A percentile compares a stretch with the other conserved stretches of the same genome.
phyloP scores from a whole-genome alignment of 768 basidiomycete species.

The Udeniomyces megalosporus region DNA sequence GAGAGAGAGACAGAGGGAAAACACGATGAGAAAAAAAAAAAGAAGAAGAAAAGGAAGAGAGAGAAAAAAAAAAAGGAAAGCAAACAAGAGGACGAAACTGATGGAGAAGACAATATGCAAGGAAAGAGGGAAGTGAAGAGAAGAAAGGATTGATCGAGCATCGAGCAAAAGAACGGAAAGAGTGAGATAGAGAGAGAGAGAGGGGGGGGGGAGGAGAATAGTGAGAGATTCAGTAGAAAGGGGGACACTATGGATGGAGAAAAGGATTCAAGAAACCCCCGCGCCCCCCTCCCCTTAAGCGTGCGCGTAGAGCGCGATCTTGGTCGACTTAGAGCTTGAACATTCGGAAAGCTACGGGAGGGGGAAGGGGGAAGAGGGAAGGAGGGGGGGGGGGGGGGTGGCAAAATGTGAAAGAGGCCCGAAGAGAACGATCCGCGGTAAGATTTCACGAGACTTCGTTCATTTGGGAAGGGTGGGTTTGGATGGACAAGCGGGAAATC shows the following conservation, averaged over 20 bases:
- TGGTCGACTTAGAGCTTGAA: no score
- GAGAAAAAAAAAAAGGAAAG: not conserved
- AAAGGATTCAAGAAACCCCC: no score
- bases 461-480: no score
- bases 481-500: not conserved
- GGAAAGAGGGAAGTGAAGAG: not conserved
- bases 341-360: no score
- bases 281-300: no score
- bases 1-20: not conserved
- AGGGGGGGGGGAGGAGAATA: not conserved
- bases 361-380: not conserved
- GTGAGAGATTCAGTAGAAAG: not conserved
- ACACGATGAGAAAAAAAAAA: not conserved
- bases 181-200: not conserved
- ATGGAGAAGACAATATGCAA: not conserved
- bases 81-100: not conserved
- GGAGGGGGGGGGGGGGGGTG: not conserved
- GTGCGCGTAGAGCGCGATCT: no score
- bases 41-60: not conserved
- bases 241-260: not conserved
- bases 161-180: not conserved
- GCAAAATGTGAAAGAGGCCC: no score
- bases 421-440: no score
- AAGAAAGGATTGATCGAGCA: not conserved
- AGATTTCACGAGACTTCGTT: no score